These are phyloP conservation scores for Polyporus tsugae DNA, from an alignment of 1,284 basidiomycete genomes.

Conservation along the genomic window DNA sequence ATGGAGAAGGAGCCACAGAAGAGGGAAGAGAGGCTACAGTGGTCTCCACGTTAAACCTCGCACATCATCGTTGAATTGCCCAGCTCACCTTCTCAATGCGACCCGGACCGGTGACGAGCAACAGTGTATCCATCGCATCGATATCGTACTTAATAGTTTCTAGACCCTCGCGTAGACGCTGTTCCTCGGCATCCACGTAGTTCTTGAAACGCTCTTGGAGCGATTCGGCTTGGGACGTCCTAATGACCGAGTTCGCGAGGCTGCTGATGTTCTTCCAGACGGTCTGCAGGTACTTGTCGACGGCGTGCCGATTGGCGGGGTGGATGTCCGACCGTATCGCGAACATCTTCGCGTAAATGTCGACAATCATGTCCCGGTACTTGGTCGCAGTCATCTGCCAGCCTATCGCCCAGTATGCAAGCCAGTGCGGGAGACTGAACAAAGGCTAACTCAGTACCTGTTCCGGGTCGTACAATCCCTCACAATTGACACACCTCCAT, in stretches of 20 bases:
- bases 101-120: constrained; percentile 29
- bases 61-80: background rate
- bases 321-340: constrained; percentile 15
- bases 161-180: constrained; percentile 26
- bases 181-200: constrained; percentile 31
- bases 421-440: constrained; percentile 34
- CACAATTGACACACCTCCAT: constrained; percentile 32
- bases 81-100: constrained; percentile 24
- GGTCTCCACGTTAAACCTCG: background rate
- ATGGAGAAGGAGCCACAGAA: constrained; percentile 31
- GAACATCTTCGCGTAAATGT: constrained; percentile 26
- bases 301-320: constrained; percentile 24
- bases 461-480: no score
- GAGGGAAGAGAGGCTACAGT: constrained; percentile 42
- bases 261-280: constrained; percentile 24
- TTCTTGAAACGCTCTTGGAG: constrained; percentile 29
- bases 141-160: constrained; percentile 31
- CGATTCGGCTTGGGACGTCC: constrained; percentile 21
- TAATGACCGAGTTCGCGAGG: constrained; percentile 15
- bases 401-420: constrained; percentile 36
- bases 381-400: constrained; percentile 29
- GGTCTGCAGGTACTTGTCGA: constrained; percentile 28
- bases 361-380: constrained; percentile 29
- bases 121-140: constrained; percentile 32
- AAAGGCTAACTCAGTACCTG: no score